A percentile compares a stretch with the other conserved stretches of the same genome.
These are phyloP conservation scores for Desmodesmus armatus DNA, from an alignment of 139 green algal species.

Conservation along the genomic window DNA sequence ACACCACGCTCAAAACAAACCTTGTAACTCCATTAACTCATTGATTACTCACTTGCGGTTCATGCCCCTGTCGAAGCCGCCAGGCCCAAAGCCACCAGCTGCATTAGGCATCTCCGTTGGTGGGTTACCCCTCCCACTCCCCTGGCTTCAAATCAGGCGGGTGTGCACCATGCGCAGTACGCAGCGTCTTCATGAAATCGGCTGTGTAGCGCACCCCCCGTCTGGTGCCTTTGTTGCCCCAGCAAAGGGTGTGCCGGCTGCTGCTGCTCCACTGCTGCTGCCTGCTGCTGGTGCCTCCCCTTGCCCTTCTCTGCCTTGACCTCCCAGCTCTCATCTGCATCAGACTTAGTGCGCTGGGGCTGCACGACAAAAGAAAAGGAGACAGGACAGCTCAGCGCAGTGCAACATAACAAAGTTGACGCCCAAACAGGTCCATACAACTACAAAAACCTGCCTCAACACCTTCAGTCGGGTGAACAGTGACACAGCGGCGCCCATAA, in stretches of 20 bases:
- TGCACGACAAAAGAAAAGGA: not conserved
- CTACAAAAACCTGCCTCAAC: no score
- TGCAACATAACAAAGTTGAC: no score
- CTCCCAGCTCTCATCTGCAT: constrained; percentile 34
- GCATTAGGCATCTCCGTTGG: constrained; percentile 3
- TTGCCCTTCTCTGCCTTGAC: constrained; percentile 32
- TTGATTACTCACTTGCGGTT: no score
- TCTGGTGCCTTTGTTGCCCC: constrained; percentile 6
- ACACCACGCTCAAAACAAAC: no score
- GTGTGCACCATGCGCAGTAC: not conserved
- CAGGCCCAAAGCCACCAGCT: not conserved
- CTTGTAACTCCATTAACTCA: no score
- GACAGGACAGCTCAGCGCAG: no score
- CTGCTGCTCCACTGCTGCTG: not conserved
- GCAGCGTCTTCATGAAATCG: constrained; percentile 37
- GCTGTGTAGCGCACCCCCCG: constrained; percentile 34
- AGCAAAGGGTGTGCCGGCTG: not conserved
- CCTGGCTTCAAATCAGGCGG: not conserved
- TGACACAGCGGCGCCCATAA: no score
- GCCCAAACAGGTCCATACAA: no score
- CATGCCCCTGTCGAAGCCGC: constrained; percentile 22
- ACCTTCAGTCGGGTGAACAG: no score
- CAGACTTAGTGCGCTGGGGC: constrained; percentile 13
- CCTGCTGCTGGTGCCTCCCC: constrained; percentile 1
- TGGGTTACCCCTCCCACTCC: constrained; percentile 27